Evolutionary conservation across 2,329 filamentous ascomycete genomes (phyloP), one percentile per base, ranked within the genome.

Genomic region (Bipolaris zeicola): DNA sequence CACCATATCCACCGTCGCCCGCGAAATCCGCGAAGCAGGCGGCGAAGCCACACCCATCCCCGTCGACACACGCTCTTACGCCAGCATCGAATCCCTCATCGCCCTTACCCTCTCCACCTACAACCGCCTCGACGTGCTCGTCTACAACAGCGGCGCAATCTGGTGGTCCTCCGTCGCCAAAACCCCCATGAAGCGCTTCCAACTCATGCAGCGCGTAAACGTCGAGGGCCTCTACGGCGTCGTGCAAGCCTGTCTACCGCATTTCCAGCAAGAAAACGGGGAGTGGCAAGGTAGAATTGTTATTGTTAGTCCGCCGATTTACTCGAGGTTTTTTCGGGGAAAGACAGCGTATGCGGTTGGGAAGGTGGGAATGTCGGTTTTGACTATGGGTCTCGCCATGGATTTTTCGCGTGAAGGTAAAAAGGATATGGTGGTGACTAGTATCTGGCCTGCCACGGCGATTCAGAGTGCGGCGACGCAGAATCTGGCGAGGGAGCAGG

Each of bases 91-190:
- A 48, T 66, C 72, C 6, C 80, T 94, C 38, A 78, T 93, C 2
- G 72, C 82, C 11, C 24, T 81, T 52, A 87, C 87, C 0, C 76
- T 89, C 5, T 61, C 78, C 66, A 79, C 74, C 4, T 88, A 89
- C 66, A 82, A 82, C 41, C 83, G 83, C 20, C 79, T 96, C 3
- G 90, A 95, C 70, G 88, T 89, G 0, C 77, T 96, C 2, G 75
- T 95, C 46, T 96, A 96, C 80, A 96, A 95, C 73, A 87, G 88
- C 0, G 91, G 91, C 38, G 91, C 91, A 2, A 92, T 96, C 63
- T 95, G 89, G 88, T 94, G 91, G 90, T 84, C 88, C 0, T 83
- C 88, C 1, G 86, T 96, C 0, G 83, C 87, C 49, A 84, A 87
- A 44, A 94, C 90, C 0, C 88, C 89, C 0, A 79, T 89, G 62